A percentile compares a stretch with the other conserved stretches of the same genome.
phyloP scores from a whole-genome alignment of 257 asterid genomes.

The Plantago elongata region DNA sequence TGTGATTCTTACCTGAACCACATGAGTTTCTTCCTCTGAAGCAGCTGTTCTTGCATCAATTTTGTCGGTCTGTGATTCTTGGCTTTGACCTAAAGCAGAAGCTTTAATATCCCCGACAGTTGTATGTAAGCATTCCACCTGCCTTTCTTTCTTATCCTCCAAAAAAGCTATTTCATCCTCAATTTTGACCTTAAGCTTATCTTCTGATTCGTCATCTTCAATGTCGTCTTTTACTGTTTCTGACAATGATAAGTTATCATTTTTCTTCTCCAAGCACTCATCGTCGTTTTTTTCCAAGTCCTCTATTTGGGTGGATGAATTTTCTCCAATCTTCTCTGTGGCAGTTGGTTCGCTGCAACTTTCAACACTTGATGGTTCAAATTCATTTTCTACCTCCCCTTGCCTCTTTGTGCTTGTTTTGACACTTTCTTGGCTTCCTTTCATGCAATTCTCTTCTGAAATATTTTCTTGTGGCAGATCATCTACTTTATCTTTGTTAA shows the following conservation, averaged over 20 bases:
- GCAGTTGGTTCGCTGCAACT: background rate
- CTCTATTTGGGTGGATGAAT: slow-evolving; percentile 14
- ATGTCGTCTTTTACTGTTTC: slow-evolving; percentile 8
- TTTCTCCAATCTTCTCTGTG: slow-evolving; percentile 17
- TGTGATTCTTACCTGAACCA: slow-evolving; percentile 19
- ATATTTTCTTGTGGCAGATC: slow-evolving; percentile 15
- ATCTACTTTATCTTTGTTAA: slow-evolving; percentile 13
- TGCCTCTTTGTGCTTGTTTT: slow-evolving; percentile 2
- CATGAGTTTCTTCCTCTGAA: slow-evolving; percentile 18
- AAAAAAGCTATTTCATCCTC: slow-evolving; percentile 11
- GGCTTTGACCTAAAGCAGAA: slow-evolving; percentile 19
- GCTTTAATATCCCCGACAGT: slow-evolving; percentile 20
- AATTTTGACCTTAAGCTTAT: slow-evolving; percentile 6
- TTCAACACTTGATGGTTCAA: slow-evolving; percentile 1
- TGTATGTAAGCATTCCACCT: slow-evolving; percentile 23
- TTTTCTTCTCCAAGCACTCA: slow-evolving; percentile 23
- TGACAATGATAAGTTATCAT: slow-evolving; percentile 1
- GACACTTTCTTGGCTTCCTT: slow-evolving; percentile 9
- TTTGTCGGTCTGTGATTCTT: slow-evolving; percentile 10
- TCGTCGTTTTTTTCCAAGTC: slow-evolving; percentile 11
- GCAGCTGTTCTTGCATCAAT: slow-evolving; percentile 21
- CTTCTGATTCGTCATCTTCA: slow-evolving; percentile 3
- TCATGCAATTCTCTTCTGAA: slow-evolving; percentile 11
- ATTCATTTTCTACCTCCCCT: slow-evolving; percentile 15
- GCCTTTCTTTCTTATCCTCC: slow-evolving; percentile 17